Evolutionary conservation across 768 basidiomycete genomes (phyloP), one percentile per base, ranked within the genome.

Genomic region (Dentipellis sp.): DNA sequence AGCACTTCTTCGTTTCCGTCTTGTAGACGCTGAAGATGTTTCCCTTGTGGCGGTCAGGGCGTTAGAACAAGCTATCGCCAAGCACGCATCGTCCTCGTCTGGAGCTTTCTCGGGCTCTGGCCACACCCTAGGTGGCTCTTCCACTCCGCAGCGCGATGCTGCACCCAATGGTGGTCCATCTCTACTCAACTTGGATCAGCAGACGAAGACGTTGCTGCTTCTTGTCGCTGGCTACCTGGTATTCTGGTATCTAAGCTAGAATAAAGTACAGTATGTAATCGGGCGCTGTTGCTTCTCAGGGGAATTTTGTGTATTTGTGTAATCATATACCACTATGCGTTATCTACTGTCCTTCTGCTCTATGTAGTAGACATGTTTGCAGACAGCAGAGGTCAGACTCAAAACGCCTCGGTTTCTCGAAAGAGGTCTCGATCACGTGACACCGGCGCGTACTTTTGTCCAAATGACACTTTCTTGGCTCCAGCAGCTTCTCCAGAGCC

Each of bases 61-160:
- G 10, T 72, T 93, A 17, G 81, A 89, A 59, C 73, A 71, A 35
- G 75, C 82, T 34, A 57, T 93, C 22, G 72, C 73, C 22, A 78
- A 74, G 56, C 81, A 85, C 64, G 66, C 84, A 14, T 67, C 70
- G 35, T 65, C 70, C 2, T 55, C 68, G 29, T 69, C 76, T 8
- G 64, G 71, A 39, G 73, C 80, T 42, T 93, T 93, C 66, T 66
- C 80, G 21, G 91, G 91, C 3, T 77, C 78, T 64, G 91, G 91
- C 21, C 83, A 84, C 9, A 90, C 84, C 6, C 74, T 93, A 1
- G 85, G 83, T 19, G 81, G 81, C 23, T 61, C 70, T 1, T 58
- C 73, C 12, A 19, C 65, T 0, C 67, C 74, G 12, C 61, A 75
- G 23, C 64, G 69, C 37, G 63, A 69, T 40, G 64, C 71, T 50